These are phyloP conservation scores for Populus davidiana DNA, from an alignment of 345 rosid genomes.

Conservation along the genomic window DNA sequence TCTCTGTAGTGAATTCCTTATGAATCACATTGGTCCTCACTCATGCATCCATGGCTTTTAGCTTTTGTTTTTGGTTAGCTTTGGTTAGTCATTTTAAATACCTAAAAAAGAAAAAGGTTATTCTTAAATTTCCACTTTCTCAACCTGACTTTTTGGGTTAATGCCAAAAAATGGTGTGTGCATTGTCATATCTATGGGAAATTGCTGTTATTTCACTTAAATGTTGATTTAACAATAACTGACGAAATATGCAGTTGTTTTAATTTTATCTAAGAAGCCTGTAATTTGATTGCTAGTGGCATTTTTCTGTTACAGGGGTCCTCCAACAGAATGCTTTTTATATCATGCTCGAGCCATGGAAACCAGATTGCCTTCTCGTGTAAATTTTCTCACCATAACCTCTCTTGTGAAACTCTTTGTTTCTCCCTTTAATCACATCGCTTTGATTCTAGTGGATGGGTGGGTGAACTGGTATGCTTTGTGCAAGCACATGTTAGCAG, in stretches of 20 bases:
- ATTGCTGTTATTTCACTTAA: not conserved
- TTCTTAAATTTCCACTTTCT: not conserved
- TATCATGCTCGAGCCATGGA: slow-evolving; percentile 84
- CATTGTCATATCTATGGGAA: not conserved
- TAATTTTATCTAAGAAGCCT: not conserved
- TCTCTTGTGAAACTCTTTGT: too few species aligned
- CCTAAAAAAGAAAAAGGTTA: too few species aligned
- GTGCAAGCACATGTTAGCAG: not conserved
- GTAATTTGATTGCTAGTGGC: slow-evolving; percentile 2
- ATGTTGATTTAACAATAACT: not conserved
- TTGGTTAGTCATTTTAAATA: not conserved
- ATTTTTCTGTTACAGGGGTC: slow-evolving; percentile 62
- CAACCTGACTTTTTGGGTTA: not conserved
- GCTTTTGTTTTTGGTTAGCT: not conserved
- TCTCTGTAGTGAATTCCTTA: not conserved
- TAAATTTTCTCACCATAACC: not conserved
- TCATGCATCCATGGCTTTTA: not conserved
- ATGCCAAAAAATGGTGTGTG: not conserved
- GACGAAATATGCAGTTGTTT: not conserved
- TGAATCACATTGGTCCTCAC: not conserved
- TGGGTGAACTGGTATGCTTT: not conserved
- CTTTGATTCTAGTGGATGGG: slow-evolving; percentile 1
- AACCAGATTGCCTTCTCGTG: slow-evolving; percentile 46
- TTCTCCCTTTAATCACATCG: not conserved
- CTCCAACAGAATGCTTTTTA: slow-evolving; percentile 86